phyloP scores from a whole-genome alignment of 805 yeast species.

The Myxozyma lipomycoides region DNA sequence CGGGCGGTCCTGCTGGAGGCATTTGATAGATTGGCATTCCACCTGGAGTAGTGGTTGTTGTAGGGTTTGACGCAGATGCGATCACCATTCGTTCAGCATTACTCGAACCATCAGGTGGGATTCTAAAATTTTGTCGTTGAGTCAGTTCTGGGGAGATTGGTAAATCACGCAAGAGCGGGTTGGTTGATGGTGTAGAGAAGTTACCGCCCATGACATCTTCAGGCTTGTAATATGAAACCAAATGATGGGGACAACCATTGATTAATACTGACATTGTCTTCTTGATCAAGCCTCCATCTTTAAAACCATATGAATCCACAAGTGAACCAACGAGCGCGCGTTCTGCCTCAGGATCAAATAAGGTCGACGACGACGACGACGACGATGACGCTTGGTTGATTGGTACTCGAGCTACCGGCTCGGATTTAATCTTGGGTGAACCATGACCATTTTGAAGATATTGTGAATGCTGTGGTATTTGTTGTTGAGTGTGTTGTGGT shows the following conservation, averaged over 20 bases:
- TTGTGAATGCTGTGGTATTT: not conserved
- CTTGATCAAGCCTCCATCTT: constrained; percentile 71
- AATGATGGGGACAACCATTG: constrained; percentile 45
- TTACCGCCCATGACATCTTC: constrained; percentile 63
- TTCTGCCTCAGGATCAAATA: constrained; percentile 34
- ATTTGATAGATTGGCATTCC: not conserved
- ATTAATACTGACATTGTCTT: constrained; percentile 73
- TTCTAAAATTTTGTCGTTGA: constrained; percentile 36
- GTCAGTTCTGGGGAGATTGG: constrained; percentile 40
- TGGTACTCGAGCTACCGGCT: not conserved
- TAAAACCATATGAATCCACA: constrained; percentile 59
- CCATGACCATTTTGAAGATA: not conserved
- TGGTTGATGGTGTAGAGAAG: constrained; percentile 55
- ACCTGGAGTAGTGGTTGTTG: not conserved
- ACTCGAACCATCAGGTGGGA: constrained; percentile 34
- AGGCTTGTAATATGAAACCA: constrained; percentile 74
- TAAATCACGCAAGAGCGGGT: constrained; percentile 48
- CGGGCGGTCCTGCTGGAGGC: too few species aligned
- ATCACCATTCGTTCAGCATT: constrained; percentile 21
- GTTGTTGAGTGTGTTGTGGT: not conserved
- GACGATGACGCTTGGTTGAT: not conserved
- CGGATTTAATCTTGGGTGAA: not conserved
- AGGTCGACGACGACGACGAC: not conserved
- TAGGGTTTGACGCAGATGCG: not conserved
- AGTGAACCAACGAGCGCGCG: constrained; percentile 53